These are phyloP conservation scores for Lachnum nothofagi DNA, from an alignment of 2,329 filamentous ascomycete species.

Conservation along the genomic window DNA sequence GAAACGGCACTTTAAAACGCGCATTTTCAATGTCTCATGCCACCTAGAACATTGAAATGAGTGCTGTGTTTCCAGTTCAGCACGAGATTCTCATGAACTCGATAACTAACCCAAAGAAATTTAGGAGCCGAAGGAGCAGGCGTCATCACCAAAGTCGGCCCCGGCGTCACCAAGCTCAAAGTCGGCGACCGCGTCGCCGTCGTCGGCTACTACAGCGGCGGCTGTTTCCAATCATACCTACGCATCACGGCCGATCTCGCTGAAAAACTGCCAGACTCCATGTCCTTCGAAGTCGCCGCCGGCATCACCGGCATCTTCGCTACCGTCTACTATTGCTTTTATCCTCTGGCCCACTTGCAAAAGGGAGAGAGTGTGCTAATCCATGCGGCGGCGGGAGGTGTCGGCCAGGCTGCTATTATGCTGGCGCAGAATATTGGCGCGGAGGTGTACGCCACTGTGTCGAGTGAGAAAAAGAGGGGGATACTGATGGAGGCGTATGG, in stretches of 20 bases:
- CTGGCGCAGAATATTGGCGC: slow-evolving; percentile 32
- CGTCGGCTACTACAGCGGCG: slow-evolving; percentile 29
- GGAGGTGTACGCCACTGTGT: slow-evolving; percentile 31
- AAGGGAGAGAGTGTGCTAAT: slow-evolving; percentile 33
- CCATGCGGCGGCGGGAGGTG: slow-evolving; percentile 34
- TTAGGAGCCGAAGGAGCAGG: slow-evolving; percentile 35
- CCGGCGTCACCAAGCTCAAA: slow-evolving; percentile 24
- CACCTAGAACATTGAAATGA: no score
- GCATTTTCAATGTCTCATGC: no score
- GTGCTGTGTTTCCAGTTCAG: no score
- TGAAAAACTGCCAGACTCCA: slow-evolving; percentile 22
- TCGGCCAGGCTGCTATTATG: slow-evolving; percentile 36
- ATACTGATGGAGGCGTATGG: slow-evolving; percentile 27
- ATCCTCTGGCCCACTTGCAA: slow-evolving; percentile 22
- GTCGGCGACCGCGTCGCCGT: slow-evolving; percentile 34
- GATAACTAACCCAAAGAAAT: no score
- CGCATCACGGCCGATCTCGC: slow-evolving; percentile 28
- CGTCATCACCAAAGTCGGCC: slow-evolving; percentile 31
- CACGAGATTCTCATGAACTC: no score
- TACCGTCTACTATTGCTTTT: slow-evolving; percentile 28
- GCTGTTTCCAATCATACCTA: slow-evolving; percentile 29
- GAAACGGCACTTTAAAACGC: no score
- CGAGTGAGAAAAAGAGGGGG: slow-evolving; percentile 22
- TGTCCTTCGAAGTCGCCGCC: slow-evolving; percentile 28
- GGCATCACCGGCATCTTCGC: slow-evolving; percentile 27